phyloP scores from a whole-genome alignment of 257 asterid species.

The Plectranthus barbatus region DNA sequence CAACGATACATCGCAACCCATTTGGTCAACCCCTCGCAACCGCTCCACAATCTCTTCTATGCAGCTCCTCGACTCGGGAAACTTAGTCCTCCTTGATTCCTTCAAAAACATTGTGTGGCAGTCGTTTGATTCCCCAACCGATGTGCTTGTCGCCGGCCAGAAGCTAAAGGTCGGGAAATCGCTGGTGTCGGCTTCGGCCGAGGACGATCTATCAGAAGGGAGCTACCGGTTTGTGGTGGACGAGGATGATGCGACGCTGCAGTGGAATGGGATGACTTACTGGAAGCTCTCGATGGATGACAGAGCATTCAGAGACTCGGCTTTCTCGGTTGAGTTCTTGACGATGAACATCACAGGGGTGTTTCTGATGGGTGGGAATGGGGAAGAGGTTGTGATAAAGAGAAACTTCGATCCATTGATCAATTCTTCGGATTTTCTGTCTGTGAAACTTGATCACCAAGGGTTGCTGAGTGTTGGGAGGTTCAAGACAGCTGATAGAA shows the following conservation, averaged over 20 bases:
- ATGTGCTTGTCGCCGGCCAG: slow-evolving; percentile 53
- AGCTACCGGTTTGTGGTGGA: slow-evolving; percentile 32
- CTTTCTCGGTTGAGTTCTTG: slow-evolving; percentile 29
- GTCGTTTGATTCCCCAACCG: slow-evolving; percentile 54
- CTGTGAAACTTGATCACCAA: slow-evolving; percentile 27
- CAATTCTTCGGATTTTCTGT: slow-evolving; percentile 16
- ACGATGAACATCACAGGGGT: slow-evolving; percentile 44
- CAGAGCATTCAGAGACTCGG: slow-evolving; percentile 22
- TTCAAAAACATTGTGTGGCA: slow-evolving; percentile 37
- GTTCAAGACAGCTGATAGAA: slow-evolving; percentile 11
- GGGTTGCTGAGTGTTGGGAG: slow-evolving; percentile 37
- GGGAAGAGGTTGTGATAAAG: slow-evolving; percentile 24
- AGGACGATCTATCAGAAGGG: slow-evolving; percentile 44
- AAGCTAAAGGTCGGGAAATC: slow-evolving; percentile 30
- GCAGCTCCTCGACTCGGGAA: slow-evolving; percentile 56
- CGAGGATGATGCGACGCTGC: slow-evolving; percentile 36
- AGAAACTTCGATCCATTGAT: slow-evolving; percentile 5
- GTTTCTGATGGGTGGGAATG: slow-evolving; percentile 23
- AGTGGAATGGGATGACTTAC: slow-evolving; percentile 50
- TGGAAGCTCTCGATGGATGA: slow-evolving; percentile 57
- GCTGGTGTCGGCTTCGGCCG: slow-evolving; percentile 24
- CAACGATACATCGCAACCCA: slow-evolving; percentile 18
- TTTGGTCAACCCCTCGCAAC: slow-evolving; percentile 53
- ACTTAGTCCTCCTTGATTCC: slow-evolving; percentile 42
- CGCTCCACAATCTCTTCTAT: slow-evolving; percentile 24